Evolutionary conservation across 2,329 filamentous ascomycete genomes (phyloP).

Genomic region (Aspergillus oerlinghausenensis): DNA sequence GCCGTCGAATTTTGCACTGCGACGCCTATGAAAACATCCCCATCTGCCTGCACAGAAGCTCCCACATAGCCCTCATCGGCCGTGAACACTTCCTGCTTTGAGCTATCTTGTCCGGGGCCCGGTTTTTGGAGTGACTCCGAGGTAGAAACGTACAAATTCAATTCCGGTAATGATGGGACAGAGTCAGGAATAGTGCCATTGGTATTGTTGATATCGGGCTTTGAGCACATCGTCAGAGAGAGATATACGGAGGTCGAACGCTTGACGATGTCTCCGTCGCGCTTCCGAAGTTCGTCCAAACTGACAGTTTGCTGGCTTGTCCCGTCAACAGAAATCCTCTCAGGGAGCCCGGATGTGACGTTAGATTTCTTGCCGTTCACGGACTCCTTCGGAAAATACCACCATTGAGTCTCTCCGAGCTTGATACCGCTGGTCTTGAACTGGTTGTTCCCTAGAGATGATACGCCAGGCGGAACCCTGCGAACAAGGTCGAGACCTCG

Average conservation of each 20-base stretch:
- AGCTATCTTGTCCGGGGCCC: conserved; percentile 53
- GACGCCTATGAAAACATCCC: conserved; percentile 72
- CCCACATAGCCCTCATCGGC: conserved; percentile 69
- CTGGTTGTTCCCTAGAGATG: conserved; percentile 60
- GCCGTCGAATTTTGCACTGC: conserved; percentile 62
- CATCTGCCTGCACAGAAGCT: conserved; percentile 56
- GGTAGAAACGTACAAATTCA: conserved; percentile 72
- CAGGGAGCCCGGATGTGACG: conserved; percentile 29
- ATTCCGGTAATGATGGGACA: conserved; percentile 58
- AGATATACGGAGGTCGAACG: conserved; percentile 62
- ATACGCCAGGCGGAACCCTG: conserved; percentile 48
- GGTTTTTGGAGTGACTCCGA: conserved; percentile 60
- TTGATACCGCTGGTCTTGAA: conserved; percentile 56
- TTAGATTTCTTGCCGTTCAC: conserved; percentile 45
- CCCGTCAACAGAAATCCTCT: conserved; percentile 21
- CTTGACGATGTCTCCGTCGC: conserved; percentile 17
- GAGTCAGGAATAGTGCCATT: conserved; percentile 25
- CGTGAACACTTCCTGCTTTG: conserved; percentile 37
- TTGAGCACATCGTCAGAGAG: conserved; percentile 79
- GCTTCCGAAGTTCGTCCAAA: conserved; percentile 14
- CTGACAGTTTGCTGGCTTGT: conserved; percentile 7
- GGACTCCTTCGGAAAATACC: conserved; percentile 57
- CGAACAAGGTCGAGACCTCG: conserved; percentile 49
- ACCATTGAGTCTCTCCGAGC: conserved; percentile 60
- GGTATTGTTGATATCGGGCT: conserved; percentile 57